A percentile compares a stretch with the other conserved stretches of the same genome.
Conservation (phyloP, 2,329 filamentous ascomycete genomes). For the Elsinoe perseae region DNA sequence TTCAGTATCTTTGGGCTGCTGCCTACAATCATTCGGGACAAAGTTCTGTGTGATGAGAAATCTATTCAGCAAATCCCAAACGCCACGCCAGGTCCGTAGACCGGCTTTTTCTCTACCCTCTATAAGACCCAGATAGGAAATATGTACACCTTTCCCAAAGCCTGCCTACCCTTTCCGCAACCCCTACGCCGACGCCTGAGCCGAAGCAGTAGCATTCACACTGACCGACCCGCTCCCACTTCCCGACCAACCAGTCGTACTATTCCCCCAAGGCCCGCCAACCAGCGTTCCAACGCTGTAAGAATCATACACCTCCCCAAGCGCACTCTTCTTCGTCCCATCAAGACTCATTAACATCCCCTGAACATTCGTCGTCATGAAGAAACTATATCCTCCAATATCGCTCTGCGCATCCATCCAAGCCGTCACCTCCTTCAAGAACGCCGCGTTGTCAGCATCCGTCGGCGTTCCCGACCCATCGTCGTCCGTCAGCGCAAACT, state of each 20-base stretch:
- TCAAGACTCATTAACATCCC: conserved; percentile 24
- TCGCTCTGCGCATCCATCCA: conserved; percentile 34
- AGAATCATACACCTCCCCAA: conserved; percentile 23
- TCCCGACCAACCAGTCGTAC: conserved; percentile 38
- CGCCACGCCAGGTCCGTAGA: background rate
- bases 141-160: conserved; percentile 30
- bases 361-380: conserved; percentile 26
- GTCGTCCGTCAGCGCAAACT: conserved; percentile 46
- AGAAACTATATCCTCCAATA: conserved; percentile 35
- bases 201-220: background rate
- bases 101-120: conserved; percentile 1
- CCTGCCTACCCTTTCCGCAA: conserved; percentile 28
- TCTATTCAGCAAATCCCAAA: background rate
- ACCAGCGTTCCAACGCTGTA: conserved; percentile 17
- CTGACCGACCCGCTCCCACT: conserved; percentile 28
- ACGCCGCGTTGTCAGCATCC: conserved; percentile 35
- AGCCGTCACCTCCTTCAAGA: conserved; percentile 41
- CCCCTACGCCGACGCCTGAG: background rate
- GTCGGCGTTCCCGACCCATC: conserved; percentile 21
- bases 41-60: background rate
- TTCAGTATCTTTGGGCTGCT: no score
- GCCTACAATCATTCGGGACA: no score
- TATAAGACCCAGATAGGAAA: background rate
- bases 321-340: conserved; percentile 21
- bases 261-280: conserved; percentile 25